These are phyloP conservation scores for Trametopsis cervina DNA, from an alignment of 768 basidiomycete species.

Conservation along the genomic window DNA sequence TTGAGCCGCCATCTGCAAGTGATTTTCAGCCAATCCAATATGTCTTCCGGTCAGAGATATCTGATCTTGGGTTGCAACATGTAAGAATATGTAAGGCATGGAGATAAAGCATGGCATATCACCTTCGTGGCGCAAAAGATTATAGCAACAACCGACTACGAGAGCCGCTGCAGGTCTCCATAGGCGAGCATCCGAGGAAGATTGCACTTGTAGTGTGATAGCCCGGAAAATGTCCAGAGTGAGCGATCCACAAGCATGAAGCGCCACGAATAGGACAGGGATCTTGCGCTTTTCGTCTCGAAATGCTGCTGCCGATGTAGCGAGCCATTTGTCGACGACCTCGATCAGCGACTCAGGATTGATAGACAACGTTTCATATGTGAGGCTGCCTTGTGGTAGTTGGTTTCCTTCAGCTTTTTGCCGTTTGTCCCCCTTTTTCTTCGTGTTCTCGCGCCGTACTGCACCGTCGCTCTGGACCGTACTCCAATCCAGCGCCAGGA, in stretches of 20 bases:
- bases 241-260: slow-evolving; percentile 74
- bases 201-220: slow-evolving; percentile 16
- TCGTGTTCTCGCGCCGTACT: slow-evolving; percentile 32
- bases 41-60: slow-evolving; percentile 9
- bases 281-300: background rate
- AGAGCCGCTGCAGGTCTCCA: slow-evolving; percentile 52
- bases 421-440: slow-evolving; percentile 15
- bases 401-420: slow-evolving; percentile 6
- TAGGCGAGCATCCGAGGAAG: background rate
- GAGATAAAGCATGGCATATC: slow-evolving; percentile 10
- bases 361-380: slow-evolving; percentile 52
- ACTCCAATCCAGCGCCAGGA: slow-evolving; percentile 65
- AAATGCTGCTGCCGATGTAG: no score
- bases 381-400: slow-evolving; percentile 30
- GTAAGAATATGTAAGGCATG: slow-evolving; percentile 5
- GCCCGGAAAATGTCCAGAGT: slow-evolving; percentile 60
- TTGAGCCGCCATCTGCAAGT: slow-evolving; percentile 68
- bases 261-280: slow-evolving; percentile 57
- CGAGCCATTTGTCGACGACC: slow-evolving; percentile 49
- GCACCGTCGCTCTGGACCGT: slow-evolving; percentile 54
- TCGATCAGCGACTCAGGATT: slow-evolving; percentile 38
- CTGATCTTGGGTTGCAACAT: slow-evolving; percentile 3
- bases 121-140: slow-evolving; percentile 55
- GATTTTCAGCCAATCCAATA: slow-evolving; percentile 37
- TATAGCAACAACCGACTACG: slow-evolving; percentile 77